Evolutionary conservation across 2,329 filamentous ascomycete species (phyloP), one percentile per base, ranked within the genome.

Genomic region (Ambrosiella cleistominuta): DNA sequence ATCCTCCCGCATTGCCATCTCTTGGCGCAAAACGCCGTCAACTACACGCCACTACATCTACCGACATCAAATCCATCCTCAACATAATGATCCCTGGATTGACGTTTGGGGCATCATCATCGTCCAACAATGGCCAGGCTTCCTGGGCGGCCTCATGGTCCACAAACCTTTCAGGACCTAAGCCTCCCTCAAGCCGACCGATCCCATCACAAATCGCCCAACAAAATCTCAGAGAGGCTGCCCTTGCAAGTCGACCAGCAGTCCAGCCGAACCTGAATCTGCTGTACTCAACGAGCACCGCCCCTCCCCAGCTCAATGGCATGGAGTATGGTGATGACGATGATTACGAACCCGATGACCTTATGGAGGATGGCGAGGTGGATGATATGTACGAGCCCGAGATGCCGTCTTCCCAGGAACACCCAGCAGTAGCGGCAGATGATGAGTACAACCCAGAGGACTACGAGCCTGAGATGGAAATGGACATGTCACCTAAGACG

Each of bases 31-130:
- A 8, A 15, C 44, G 5, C n/a, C 44, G 2, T 17, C 44, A 47
- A 15, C 19, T 17, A 47, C 44, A 8, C n/a, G n/a, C 9, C 19
- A 13, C 44, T 8, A 47, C 7, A 8, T 35, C 47, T 9, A 27
- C 17, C 47, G 47, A 15, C 47, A 40, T n/a, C 50, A 35, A 35
- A 7, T 11, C 3, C 15, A 19, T 36, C 17, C 8, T 2, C 6
- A n/a, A 12, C 12, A 62, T 54, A 15, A 63, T 63, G 51, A 66
- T 66, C n/a, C 65, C 65, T 3, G 65, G 65, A 8, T 62, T 66
- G 7, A 62, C 63, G 8, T 62, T 64, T 17, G 59, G 62, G n/a
- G 54, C 50, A 35, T 13, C 36, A 13, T 27, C 40, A 15, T 5
- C 35, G 8, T 36, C 38, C 17, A 50, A 19, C 11, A 60, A 47